Conservation (phyloP, 2,329 filamentous ascomycete species). For the Penicillium sp. region DNA sequence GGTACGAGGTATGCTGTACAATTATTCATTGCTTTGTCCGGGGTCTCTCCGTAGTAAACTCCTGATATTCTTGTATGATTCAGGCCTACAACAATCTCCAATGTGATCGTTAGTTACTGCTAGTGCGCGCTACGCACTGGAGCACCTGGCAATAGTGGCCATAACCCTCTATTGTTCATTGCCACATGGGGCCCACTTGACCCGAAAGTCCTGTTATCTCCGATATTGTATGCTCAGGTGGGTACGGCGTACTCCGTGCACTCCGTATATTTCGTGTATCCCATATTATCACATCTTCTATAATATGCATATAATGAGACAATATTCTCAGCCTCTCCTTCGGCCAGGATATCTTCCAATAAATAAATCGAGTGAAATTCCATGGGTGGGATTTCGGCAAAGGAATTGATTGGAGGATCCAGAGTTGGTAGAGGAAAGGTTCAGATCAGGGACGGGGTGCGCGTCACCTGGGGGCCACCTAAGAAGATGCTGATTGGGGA, state of each 20-base stretch:
- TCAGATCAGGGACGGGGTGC: constrained; percentile 2
- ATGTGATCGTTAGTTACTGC: constrained; percentile 3
- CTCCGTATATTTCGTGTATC: background rate
- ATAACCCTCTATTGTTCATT: background rate
- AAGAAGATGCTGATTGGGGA: background rate
- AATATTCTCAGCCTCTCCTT: background rate
- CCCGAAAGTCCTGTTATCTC: background rate
- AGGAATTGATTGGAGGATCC: background rate
- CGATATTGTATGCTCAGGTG: background rate
- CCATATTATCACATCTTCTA: background rate
- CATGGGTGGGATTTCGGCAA: background rate
- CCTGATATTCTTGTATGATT: background rate
- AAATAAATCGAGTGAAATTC: background rate
- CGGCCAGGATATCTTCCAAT: background rate
- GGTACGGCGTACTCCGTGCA: background rate
- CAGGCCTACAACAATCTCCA: background rate
- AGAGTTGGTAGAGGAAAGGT: background rate
- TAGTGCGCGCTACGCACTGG: background rate
- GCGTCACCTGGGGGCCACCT: background rate
- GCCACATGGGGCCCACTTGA: background rate
- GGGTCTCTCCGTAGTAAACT: background rate
- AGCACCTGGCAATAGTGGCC: background rate
- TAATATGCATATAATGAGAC: background rate
- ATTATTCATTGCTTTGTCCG: background rate
- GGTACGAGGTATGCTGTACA: background rate